A percentile compares a stretch with the other conserved stretches of the same genome.
These are phyloP conservation scores for Glomus cerebriforme DNA, from an alignment of 192 early-diverging fungal species.

Conservation along the genomic window DNA sequence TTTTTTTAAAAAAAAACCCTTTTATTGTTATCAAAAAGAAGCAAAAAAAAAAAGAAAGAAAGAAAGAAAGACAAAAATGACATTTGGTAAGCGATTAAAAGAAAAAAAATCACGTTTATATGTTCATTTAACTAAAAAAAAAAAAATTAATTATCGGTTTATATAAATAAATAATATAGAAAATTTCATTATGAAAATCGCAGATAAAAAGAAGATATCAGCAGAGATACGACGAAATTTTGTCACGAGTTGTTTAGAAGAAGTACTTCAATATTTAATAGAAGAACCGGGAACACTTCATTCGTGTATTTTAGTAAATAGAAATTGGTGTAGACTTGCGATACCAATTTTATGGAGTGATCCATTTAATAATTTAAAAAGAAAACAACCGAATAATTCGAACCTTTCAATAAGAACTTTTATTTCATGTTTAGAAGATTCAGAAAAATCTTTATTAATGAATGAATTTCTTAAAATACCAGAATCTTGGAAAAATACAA, in stretches of 20 bases:
- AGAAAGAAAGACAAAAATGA: no score
- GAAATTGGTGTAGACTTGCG: not conserved
- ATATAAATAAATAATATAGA: no score
- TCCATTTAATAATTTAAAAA: not conserved
- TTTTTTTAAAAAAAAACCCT: no score
- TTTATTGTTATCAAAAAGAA: no score
- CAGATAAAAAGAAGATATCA: not conserved
- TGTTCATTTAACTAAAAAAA: no score
- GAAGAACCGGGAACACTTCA: not conserved
- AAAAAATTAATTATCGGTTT: no score
- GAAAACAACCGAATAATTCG: not conserved
- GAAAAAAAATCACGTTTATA: no score
- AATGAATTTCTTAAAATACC: not conserved
- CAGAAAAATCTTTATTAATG: not conserved
- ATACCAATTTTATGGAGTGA: slow-evolving; percentile 1
- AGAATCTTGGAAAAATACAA: not conserved
- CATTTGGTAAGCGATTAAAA: no score
- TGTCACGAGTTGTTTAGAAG: not conserved
- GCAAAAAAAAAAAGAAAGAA: no score
- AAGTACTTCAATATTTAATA: not conserved
- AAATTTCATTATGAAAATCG: not conserved
- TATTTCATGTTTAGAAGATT: not conserved
- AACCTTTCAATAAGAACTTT: not conserved
- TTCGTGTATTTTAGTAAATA: slow-evolving; percentile 12
- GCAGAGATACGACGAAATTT: not conserved